phyloP scores from a whole-genome alignment of 768 basidiomycete genomes.

The Mycena metata region DNA sequence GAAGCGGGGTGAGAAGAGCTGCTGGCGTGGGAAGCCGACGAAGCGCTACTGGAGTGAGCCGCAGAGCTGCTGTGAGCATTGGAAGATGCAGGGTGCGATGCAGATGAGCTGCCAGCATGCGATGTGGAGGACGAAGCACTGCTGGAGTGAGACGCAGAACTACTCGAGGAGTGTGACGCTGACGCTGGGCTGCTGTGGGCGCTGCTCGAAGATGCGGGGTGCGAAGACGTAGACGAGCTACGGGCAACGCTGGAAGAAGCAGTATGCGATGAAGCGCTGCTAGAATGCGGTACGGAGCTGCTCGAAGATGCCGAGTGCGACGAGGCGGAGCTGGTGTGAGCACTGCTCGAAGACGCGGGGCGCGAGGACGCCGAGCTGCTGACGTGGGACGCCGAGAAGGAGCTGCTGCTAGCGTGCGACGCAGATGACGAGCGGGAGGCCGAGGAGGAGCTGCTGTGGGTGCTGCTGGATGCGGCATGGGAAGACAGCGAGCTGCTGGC shows the following conservation, averaged over 20 bases:
- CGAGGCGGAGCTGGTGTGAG: background rate
- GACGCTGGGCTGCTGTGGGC: background rate
- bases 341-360: background rate
- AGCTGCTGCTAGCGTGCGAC: background rate
- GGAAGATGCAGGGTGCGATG: background rate
- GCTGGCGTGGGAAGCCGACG: background rate
- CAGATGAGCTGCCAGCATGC: too few relatives aligned
- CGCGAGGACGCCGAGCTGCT: constrained; percentile 1
- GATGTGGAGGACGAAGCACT: background rate
- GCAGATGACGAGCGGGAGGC: background rate
- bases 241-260: too few relatives aligned
- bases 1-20: background rate
- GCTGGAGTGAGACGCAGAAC: background rate
- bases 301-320: background rate
- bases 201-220: background rate
- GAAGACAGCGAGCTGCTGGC: background rate
- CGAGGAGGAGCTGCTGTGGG: background rate
- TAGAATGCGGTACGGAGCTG: too few relatives aligned
- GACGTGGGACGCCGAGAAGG: background rate
- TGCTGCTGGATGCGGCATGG: background rate
- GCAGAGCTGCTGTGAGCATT: background rate
- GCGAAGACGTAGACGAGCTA: background rate
- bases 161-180: background rate
- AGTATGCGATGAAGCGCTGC: too few relatives aligned
- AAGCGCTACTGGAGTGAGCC: background rate